A percentile compares a stretch with the other conserved stretches of the same genome.
Conservation (phyloP, 139 green algal genomes). For the Tetradesmus lagerheimii region DNA sequence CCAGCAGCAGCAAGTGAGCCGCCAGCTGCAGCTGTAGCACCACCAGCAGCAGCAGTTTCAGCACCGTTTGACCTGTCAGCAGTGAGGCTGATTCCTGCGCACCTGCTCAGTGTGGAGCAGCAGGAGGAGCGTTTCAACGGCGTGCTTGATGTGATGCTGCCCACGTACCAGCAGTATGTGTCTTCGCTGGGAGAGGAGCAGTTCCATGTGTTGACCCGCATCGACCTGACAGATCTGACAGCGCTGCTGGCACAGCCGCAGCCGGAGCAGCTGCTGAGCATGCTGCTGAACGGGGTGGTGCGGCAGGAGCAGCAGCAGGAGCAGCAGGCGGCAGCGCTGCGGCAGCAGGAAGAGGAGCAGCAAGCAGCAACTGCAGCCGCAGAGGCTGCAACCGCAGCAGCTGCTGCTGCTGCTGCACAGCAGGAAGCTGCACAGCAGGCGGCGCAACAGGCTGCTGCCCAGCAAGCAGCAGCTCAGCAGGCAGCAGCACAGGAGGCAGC, state of each 20-base stretch:
- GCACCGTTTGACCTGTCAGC: neutral
- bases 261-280: neutral
- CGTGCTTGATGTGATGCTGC: slow-evolving; percentile 35
- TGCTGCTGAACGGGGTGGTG: neutral
- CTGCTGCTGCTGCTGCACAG: neutral
- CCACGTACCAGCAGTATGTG: slow-evolving; percentile 13
- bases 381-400: neutral
- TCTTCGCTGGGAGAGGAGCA: slow-evolving; percentile 25
- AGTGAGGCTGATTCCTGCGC: slow-evolving; percentile 17
- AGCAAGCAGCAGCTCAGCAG: neutral
- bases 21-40: neutral
- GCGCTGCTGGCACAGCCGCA: slow-evolving; percentile 13
- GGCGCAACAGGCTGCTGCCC: neutral
- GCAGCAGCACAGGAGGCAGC: neutral
- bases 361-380: neutral
- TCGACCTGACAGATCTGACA: neutral
- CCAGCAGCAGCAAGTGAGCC: neutral
- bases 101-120: neutral
- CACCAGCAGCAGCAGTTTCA: neutral
- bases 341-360: neutral
- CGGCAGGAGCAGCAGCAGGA: slow-evolving; percentile 6
- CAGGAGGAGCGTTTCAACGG: neutral
- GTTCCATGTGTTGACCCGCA: slow-evolving; percentile 21
- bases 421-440: neutral
- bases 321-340: neutral